Evolutionary conservation across 2,329 filamentous ascomycete species (phyloP).

Genomic region (Aspergillus sp.): DNA sequence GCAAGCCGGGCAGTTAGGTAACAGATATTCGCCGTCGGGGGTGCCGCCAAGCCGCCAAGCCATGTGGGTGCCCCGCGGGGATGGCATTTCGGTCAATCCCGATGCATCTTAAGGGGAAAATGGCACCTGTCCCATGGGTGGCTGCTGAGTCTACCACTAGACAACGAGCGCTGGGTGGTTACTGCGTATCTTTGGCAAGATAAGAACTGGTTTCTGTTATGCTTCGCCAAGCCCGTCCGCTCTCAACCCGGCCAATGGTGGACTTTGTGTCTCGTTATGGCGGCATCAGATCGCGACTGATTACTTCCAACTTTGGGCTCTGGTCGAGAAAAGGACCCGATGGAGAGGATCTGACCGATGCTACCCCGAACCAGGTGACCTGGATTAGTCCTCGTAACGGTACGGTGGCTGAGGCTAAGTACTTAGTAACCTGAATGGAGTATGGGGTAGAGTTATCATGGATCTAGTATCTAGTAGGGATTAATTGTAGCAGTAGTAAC

Average conservation of each 20-base stretch:
- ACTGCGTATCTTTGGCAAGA: not conserved
- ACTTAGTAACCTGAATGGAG: not conserved
- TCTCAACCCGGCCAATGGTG: not conserved
- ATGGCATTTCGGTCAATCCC: not conserved
- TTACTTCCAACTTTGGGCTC: no score
- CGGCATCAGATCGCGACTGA: not conserved
- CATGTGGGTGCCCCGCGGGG: not conserved
- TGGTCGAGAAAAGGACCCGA: not conserved
- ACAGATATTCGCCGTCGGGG: not conserved
- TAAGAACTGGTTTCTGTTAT: not conserved
- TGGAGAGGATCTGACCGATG: not conserved
- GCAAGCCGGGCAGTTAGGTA: not conserved
- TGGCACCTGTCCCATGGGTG: no score
- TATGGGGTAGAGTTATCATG: no score
- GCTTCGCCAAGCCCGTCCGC: not conserved
- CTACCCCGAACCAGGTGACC: not conserved
- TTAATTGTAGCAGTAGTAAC: no score
- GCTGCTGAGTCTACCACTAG: no score
- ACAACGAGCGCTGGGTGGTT: no score
- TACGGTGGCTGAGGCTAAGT: not conserved
- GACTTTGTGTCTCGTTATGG: not conserved
- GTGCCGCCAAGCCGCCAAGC: not conserved
- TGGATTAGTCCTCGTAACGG: not conserved
- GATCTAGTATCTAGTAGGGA: no score
- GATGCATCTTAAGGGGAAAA: not conserved